These are phyloP conservation scores for Lactarius sanguifluus DNA, from an alignment of 768 basidiomycete species.

Conservation along the genomic window DNA sequence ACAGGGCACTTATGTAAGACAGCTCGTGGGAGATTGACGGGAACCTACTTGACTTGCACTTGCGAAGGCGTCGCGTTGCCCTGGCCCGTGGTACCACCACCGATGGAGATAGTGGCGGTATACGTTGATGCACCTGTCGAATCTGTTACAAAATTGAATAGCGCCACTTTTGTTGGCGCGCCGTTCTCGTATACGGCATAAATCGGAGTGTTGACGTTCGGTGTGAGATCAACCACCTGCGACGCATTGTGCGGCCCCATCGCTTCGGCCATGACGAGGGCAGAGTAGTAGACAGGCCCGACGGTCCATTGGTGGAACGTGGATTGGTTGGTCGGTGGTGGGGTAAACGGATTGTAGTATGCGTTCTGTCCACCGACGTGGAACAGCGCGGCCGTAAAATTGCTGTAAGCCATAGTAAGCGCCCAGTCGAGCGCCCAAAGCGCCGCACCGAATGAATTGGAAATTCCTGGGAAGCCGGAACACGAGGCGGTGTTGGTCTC, in stretches of 20 bases:
- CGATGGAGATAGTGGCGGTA: conserved; percentile 50
- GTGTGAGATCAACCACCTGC: conserved; percentile 65
- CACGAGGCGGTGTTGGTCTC: conserved; percentile 59
- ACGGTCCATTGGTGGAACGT: conserved; percentile 67
- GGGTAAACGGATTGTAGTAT: conserved; percentile 56
- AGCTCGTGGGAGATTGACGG: conserved; percentile 2
- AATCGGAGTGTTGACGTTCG: conserved; percentile 50
- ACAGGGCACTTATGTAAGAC: background rate
- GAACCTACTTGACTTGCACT: conserved; percentile 56
- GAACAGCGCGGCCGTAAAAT: conserved; percentile 44
- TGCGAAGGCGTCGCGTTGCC: conserved; percentile 43
- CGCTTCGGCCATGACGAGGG: conserved; percentile 66
- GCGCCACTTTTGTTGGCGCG: conserved; percentile 54
- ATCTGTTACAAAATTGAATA: conserved; percentile 76
- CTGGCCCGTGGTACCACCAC: conserved; percentile 44
- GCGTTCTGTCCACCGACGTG: conserved; percentile 65
- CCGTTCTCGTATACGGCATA: conserved; percentile 75
- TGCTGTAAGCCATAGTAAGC: conserved; percentile 51
- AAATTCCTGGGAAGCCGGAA: conserved; percentile 50
- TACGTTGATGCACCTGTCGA: conserved; percentile 53
- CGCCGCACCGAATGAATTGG: conserved; percentile 57
- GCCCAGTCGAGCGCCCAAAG: conserved; percentile 56
- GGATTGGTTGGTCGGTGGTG: conserved; percentile 55
- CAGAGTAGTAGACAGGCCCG: conserved; percentile 72
- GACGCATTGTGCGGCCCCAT: conserved; percentile 62